These are phyloP conservation scores for Heritiera littoralis DNA, from an alignment of 345 rosid species.

Conservation along the genomic window DNA sequence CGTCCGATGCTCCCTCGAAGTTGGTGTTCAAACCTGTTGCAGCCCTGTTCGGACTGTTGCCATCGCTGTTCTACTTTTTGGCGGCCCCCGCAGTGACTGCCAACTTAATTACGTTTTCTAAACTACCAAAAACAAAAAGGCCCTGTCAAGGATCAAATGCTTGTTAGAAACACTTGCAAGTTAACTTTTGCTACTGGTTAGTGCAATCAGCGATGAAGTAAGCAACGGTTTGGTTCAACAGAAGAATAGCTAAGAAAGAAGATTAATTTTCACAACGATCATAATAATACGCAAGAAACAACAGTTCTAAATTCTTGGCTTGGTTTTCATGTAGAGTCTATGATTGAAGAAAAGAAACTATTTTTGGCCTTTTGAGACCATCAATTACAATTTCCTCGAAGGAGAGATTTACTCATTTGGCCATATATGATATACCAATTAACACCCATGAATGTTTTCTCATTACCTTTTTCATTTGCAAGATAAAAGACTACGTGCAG, in stretches of 20 bases:
- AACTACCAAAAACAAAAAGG: too few species aligned
- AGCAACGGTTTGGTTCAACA: too few species aligned
- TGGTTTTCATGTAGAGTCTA: too few species aligned
- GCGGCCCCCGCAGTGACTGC: neutral
- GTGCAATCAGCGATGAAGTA: too few species aligned
- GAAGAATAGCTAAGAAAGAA: too few species aligned
- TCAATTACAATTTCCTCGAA: neutral
- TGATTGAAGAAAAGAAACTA: neutral
- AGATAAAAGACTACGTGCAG: neutral
- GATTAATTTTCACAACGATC: too few species aligned
- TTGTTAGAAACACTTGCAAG: too few species aligned
- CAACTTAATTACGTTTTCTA: too few species aligned
- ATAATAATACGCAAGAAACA: neutral
- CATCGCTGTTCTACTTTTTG: neutral
- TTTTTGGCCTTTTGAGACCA: neutral
- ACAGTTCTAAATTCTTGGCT: too few species aligned
- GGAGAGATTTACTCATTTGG: neutral
- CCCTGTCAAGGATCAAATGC: too few species aligned
- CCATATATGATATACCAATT: neutral
- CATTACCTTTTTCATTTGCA: neutral
- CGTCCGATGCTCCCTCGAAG: slow-evolving; percentile 34
- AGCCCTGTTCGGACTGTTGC: neutral
- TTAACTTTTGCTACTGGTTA: too few species aligned
- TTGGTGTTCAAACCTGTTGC: neutral
- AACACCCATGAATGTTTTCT: neutral